Base-by-base conservation (phyloP, 169 alveolate genomes). In the Eimeria mitis region DNA sequence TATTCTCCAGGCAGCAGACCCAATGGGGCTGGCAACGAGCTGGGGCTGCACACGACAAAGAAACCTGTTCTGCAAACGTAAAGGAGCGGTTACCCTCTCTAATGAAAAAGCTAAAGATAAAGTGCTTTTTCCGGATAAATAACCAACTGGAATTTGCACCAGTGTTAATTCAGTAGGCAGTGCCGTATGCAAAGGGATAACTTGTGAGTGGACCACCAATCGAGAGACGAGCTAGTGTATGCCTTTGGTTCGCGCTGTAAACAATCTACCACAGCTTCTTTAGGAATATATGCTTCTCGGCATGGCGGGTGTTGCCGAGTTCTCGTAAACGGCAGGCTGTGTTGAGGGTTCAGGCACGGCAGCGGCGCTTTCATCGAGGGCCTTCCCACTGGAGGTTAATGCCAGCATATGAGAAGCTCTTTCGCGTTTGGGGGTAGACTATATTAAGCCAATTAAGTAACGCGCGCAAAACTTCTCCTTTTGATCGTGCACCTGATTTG, bases 1-100 rank as follows among this genome's bases (percentile, higher is more conserved):
- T 68, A 6, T 63, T 23, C 44, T 0, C 25, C 47, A 5, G 34
- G 31, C 83, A 40, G 16, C 40, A 7, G 73, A n/a, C 28, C 56
- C 83, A 40, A 9, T 73, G 83, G 83, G 83, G 83, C 83, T 73
- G 56, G 54, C 83, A 73, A 19, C 83, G 0, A 21, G n/a, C 31
- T 37, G 83, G 83, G 83, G 83, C 56, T 73, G 83, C 83, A 73
- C 81, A 37, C 83, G 54, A 16, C 34, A 16, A 40, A 2, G 54
- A 19, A 73, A 40, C 19, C 56, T 34, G 31, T 40, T 23, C 34
- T 23, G 16, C 34, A 5, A 1, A 40, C 0, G 52, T 70, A 16
- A 25, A 37, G n/a, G 56, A 37, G 83, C 34, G 37, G 56, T 23
- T 4, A 34, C 7, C 19, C 7, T 28, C 19, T 73, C 28, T 11